Evolutionary conservation across 768 basidiomycete genomes (phyloP).

Genomic region (Kwoniella sp.): DNA sequence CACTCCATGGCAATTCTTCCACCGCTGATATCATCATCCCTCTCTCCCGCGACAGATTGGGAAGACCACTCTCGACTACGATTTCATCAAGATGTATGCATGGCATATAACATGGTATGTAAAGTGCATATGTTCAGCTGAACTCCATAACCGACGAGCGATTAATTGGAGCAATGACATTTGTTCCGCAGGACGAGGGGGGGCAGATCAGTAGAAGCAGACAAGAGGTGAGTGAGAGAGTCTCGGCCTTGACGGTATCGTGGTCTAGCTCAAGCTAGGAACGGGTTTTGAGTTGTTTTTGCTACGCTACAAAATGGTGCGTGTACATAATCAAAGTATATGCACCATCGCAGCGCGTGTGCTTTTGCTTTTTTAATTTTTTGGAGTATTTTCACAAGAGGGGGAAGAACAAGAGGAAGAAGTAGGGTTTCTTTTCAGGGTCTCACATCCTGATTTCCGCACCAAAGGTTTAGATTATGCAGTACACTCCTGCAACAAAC

Average conservation of each 20-base stretch:
- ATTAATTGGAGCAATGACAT: not conserved
- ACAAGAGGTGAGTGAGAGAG: not conserved
- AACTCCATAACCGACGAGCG: not conserved
- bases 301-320: not conserved
- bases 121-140: no score
- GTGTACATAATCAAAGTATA: no score
- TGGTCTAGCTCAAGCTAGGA: not conserved
- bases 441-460: not conserved
- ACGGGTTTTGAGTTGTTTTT: not conserved
- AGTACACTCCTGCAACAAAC: not conserved
- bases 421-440: constrained; percentile 1
- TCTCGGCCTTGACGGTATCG: not conserved
- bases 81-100: no score
- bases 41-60: no score
- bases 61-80: no score
- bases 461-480: not conserved
- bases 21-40: not conserved
- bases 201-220: not conserved
- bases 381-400: no score
- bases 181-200: not conserved
- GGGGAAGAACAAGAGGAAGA: not conserved
- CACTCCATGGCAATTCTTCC: not conserved
- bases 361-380: constrained; percentile 1
- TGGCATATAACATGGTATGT: no score
- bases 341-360: not conserved